phyloP scores from a whole-genome alignment of 75 land plant genomes.

The Adiantum capillusveneris region DNA sequence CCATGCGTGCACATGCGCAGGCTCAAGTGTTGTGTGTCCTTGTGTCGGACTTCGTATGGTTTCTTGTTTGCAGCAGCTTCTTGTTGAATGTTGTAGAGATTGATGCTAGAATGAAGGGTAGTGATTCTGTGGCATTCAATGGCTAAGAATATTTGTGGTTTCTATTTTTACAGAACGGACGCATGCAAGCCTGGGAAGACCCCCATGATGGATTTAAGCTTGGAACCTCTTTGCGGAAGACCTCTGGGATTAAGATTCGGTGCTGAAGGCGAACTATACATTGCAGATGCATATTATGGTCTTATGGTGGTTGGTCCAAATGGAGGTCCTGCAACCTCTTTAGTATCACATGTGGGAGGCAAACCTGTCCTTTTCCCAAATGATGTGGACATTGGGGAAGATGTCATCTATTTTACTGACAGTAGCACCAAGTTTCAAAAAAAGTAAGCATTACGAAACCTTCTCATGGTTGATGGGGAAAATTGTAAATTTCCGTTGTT shows the following conservation, averaged over 20 bases:
- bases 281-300: constrained; percentile 35
- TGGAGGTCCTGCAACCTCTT: constrained; percentile 7
- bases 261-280: constrained; percentile 21
- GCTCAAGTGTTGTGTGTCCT: too few relatives aligned
- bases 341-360: constrained; percentile 7
- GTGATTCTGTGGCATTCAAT: too few relatives aligned
- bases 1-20: too few relatives aligned
- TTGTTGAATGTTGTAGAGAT: too few relatives aligned
- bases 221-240: constrained; percentile 30
- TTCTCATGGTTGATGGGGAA: neutral
- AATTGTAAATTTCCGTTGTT: neutral
- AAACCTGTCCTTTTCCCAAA: constrained; percentile 14
- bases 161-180: neutral
- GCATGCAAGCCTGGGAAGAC: constrained; percentile 8
- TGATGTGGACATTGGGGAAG: constrained; percentile 20
- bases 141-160: too few relatives aligned
- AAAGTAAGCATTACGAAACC: constrained; percentile 21
- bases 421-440: constrained; percentile 40
- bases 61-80: too few relatives aligned
- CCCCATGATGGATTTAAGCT: neutral
- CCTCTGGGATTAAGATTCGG: constrained; percentile 27
- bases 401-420: constrained; percentile 27
- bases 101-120: too few relatives aligned
- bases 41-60: too few relatives aligned
- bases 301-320: constrained; percentile 24